Conservation (phyloP, 192 early-diverging fungal species). For the Coemansia sp. region DNA sequence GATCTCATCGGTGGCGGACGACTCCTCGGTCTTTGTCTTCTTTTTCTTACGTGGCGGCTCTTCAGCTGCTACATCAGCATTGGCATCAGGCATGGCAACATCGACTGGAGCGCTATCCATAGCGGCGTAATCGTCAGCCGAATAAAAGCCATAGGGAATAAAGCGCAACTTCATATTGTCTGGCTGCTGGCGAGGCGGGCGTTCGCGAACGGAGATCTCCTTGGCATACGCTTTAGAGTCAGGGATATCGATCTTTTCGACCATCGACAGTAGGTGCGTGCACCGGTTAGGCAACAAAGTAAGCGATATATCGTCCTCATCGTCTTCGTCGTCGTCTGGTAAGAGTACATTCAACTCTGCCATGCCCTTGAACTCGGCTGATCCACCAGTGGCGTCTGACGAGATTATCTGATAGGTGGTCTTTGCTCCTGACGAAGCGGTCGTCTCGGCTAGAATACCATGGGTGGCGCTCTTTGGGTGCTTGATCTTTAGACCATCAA, state of each 20-base stretch:
- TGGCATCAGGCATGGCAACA: not conserved
- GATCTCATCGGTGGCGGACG: constrained; percentile 7
- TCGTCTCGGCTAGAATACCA: constrained; percentile 26
- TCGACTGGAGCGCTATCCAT: not conserved
- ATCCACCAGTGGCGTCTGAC: constrained; percentile 1
- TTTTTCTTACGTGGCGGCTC: constrained; percentile 10
- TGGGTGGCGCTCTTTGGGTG: constrained; percentile 26
- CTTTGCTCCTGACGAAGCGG: constrained; percentile 1
- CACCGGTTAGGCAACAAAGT: constrained; percentile 33
- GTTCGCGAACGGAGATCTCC: constrained; percentile 20
- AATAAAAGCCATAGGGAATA: constrained; percentile 52
- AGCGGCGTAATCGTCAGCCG: constrained; percentile 42
- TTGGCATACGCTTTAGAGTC: constrained; percentile 24
- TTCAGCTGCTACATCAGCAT: not conserved
- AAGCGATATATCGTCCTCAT: constrained; percentile 8
- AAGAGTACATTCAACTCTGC: constrained; percentile 47
- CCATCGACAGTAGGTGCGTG: constrained; percentile 30
- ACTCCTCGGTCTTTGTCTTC: constrained; percentile 9
- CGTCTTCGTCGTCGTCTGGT: constrained; percentile 33
- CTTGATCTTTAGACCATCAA: constrained; percentile 46
- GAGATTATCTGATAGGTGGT: constrained; percentile 33
- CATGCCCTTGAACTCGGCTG: constrained; percentile 44
- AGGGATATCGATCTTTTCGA: constrained; percentile 42
- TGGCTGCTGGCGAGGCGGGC: constrained; percentile 32
- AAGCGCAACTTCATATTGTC: constrained; percentile 51